phyloP scores from a whole-genome alignment of 1,284 basidiomycete species.

The Cryptococcus hybrid region DNA sequence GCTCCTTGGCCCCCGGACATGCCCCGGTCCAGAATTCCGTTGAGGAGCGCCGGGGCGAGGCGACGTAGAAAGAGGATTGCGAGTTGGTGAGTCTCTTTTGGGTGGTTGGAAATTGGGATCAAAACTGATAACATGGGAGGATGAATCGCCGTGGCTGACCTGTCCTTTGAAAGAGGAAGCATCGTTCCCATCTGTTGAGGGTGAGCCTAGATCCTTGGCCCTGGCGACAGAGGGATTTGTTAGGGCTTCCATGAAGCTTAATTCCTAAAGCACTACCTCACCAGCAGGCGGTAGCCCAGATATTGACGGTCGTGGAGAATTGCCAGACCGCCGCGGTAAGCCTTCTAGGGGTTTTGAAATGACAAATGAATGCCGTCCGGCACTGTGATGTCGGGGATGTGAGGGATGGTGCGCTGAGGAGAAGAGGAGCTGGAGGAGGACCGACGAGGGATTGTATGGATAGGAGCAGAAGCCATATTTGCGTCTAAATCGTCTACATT shows the following conservation, averaged over 20 bases:
- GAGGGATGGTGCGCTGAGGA: conserved; percentile 17
- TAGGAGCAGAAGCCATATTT: conserved; percentile 20
- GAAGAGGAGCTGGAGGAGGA: conserved; percentile 27
- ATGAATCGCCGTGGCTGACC: not conserved
- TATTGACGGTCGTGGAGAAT: conserved; percentile 7
- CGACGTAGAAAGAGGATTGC: conserved; percentile 9
- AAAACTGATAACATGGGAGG: not conserved
- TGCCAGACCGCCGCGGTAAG: conserved; percentile 21
- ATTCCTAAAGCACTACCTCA: conserved; percentile 26
- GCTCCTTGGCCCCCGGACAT: conserved; percentile 8
- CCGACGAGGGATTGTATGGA: conserved; percentile 44
- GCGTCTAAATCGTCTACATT: conserved; percentile 25
- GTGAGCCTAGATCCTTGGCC: not conserved
- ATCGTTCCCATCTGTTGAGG: too few relatives aligned
- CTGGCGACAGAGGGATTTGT: conserved; percentile 13
- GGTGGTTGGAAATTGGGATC: not conserved
- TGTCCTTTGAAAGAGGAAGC: too few relatives aligned
- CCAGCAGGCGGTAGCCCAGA: conserved; percentile 24
- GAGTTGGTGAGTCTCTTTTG: not conserved
- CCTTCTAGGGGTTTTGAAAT: conserved; percentile 33
- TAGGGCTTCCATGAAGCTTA: conserved; percentile 30
- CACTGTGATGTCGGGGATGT: conserved; percentile 9
- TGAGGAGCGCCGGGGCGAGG: conserved; percentile 6
- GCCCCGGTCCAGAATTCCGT: not conserved
- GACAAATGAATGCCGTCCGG: conserved; percentile 13